phyloP scores from a whole-genome alignment of 192 early-diverging fungal species.

The Pilobolus umbonatus region DNA sequence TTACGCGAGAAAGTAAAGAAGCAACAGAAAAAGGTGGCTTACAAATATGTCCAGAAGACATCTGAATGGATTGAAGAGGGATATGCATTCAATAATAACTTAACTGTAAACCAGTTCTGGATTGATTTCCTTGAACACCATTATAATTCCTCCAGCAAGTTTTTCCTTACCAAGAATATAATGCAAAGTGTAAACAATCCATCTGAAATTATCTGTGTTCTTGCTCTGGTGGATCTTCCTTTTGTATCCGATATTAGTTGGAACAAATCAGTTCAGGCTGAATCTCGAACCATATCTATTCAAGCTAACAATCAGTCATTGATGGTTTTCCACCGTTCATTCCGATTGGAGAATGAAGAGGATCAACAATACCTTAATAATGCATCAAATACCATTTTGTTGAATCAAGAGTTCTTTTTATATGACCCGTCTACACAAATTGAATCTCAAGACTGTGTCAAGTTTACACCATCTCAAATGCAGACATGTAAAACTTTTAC shows the following conservation, averaged over 20 bases:
- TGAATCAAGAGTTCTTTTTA: slow-evolving; percentile 11
- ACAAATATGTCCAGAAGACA: slow-evolving; percentile 4
- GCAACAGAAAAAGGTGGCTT: neutral
- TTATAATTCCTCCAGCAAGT: neutral
- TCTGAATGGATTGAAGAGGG: slow-evolving; percentile 16
- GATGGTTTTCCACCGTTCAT: slow-evolving; percentile 39
- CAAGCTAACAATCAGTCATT: too few species aligned
- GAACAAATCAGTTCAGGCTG: too few species aligned
- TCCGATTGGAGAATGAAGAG: too few species aligned
- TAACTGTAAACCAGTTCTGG: slow-evolving; percentile 37
- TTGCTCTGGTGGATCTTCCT: slow-evolving; percentile 37
- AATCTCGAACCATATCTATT: too few species aligned
- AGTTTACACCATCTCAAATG: slow-evolving; percentile 4
- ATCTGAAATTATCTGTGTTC: slow-evolving; percentile 33
- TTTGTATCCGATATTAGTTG: slow-evolving; percentile 23
- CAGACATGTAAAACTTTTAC: neutral
- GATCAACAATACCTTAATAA: too few species aligned
- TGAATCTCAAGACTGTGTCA: slow-evolving; percentile 10
- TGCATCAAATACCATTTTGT: neutral
- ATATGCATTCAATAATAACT: slow-evolving; percentile 1
- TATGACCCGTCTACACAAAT: neutral
- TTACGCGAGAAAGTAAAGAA: slow-evolving; percentile 1
- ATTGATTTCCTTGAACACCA: slow-evolving; percentile 31
- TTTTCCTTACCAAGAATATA: slow-evolving; percentile 33
- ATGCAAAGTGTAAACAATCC: slow-evolving; percentile 25